Evolutionary conservation across 1,284 basidiomycete genomes (phyloP).

Genomic region (Polyporus tsugae): DNA sequence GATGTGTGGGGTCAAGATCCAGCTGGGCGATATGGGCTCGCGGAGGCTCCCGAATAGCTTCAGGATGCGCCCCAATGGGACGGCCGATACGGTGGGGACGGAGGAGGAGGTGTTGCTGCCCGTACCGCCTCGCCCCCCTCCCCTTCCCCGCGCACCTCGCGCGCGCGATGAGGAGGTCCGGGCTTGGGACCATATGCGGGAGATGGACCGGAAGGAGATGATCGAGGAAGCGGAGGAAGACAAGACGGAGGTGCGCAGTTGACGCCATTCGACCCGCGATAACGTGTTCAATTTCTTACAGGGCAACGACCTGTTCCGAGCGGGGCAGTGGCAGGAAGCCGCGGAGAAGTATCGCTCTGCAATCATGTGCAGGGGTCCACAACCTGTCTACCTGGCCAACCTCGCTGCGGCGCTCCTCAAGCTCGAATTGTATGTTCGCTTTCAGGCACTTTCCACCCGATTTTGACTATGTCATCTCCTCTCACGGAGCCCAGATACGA

Average conservation of each 20-base stretch:
- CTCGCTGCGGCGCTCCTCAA: neutral
- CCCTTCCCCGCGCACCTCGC: neutral
- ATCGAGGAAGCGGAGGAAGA: neutral
- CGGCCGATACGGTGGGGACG: neutral
- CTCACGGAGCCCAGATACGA: neutral
- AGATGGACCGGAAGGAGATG: neutral
- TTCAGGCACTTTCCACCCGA: too few species aligned
- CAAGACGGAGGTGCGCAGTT: neutral
- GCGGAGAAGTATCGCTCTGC: neutral
- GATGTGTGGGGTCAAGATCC: constrained; percentile 33
- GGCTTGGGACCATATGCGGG: neutral
- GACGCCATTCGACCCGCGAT: neutral
- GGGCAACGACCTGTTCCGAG: neutral
- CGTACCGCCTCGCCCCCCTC: neutral
- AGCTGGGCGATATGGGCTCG: constrained; percentile 31
- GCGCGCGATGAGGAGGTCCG: neutral
- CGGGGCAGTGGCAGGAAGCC: neutral
- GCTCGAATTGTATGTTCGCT: neutral
- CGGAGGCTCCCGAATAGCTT: neutral
- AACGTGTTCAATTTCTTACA: neutral
- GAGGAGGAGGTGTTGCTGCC: neutral
- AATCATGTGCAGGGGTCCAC: neutral
- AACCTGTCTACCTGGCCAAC: neutral
- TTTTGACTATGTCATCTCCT: neutral
- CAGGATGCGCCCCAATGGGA: neutral